phyloP scores from a whole-genome alignment of 139 green algal genomes.

The Coccomyxa sp. region DNA sequence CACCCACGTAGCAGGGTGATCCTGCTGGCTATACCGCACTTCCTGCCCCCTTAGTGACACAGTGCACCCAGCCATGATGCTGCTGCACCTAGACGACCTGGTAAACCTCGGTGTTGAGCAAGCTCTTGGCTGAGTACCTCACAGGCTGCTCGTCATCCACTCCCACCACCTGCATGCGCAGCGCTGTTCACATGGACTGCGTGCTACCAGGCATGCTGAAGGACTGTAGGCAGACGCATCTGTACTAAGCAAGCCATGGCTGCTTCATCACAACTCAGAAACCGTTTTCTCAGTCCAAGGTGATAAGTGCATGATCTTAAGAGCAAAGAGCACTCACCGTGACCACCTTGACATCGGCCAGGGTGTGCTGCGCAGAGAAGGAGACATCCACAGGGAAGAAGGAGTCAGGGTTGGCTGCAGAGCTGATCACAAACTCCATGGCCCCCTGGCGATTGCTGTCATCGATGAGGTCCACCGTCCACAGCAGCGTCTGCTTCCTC shows the following conservation, averaged over 20 bases:
- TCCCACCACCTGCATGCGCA: neutral
- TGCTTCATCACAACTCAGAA: too few species aligned
- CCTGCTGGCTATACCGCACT: too few species aligned
- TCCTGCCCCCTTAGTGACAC: too few species aligned
- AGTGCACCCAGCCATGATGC: too few species aligned
- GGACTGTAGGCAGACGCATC: too few species aligned
- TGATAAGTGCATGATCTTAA: too few species aligned
- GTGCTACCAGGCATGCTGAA: too few species aligned
- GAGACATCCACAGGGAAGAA: conserved; percentile 92
- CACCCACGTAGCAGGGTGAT: too few species aligned
- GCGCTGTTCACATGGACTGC: too few species aligned
- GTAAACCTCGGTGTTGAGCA: conserved; percentile 56
- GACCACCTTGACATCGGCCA: conserved; percentile 76
- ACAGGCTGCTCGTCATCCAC: conserved; percentile 29
- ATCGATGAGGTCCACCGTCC: conserved; percentile 92
- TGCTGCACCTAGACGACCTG: conserved; percentile 44
- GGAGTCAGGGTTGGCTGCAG: conserved; percentile 54
- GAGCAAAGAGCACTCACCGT: neutral
- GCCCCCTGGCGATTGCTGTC: conserved; percentile 80
- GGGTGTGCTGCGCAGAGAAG: conserved; percentile 69
- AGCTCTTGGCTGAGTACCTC: conserved; percentile 56
- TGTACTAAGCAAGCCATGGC: too few species aligned
- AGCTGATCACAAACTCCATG: conserved; percentile 90
- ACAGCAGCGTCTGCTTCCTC: conserved; percentile 62
- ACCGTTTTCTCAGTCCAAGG: too few species aligned